Evolutionary conservation across 176 grass and related monocot genomes (phyloP).

Genomic region (Phoenix dactylifera): DNA sequence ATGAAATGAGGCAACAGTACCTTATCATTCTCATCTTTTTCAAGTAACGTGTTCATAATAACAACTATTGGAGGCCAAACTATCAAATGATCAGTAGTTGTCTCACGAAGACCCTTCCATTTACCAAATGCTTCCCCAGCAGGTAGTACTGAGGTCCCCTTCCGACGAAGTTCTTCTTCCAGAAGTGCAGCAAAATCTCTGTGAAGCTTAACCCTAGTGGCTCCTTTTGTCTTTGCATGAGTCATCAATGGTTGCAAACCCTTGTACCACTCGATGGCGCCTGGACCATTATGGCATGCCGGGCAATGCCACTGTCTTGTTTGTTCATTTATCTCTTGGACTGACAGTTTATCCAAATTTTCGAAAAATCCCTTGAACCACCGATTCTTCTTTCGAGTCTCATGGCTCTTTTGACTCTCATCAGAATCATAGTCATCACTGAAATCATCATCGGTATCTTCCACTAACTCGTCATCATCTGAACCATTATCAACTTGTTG

Average conservation of each 20-base stretch:
- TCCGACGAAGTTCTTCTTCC: constrained; percentile 58
- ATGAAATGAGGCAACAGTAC: constrained; percentile 23
- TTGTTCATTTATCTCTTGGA: constrained; percentile 55
- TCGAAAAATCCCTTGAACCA: constrained; percentile 77
- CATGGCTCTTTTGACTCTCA: constrained; percentile 56
- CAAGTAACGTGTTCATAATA: constrained; percentile 74
- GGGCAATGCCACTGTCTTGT: constrained; percentile 60
- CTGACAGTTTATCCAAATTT: constrained; percentile 36
- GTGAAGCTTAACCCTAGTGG: constrained; percentile 64
- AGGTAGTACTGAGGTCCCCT: constrained; percentile 62
- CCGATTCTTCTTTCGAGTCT: constrained; percentile 54
- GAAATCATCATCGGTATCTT: constrained; percentile 52
- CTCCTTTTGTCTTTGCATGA: constrained; percentile 81
- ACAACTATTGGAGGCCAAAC: constrained; percentile 95
- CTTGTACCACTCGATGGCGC: constrained; percentile 87
- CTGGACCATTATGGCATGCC: constrained; percentile 83
- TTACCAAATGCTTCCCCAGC: constrained; percentile 66
- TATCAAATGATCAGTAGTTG: constrained; percentile 43
- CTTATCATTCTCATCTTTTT: constrained; percentile 66
- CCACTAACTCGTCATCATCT: constrained; percentile 40
- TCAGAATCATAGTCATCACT: constrained; percentile 75
- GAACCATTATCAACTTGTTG: constrained; percentile 19
- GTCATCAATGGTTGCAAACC: constrained; percentile 68
- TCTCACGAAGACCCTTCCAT: constrained; percentile 67
- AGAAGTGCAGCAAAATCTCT: constrained; percentile 65